phyloP scores from a whole-genome alignment of 139 green algal species.

The Chlamydomonas schloesseri region DNA sequence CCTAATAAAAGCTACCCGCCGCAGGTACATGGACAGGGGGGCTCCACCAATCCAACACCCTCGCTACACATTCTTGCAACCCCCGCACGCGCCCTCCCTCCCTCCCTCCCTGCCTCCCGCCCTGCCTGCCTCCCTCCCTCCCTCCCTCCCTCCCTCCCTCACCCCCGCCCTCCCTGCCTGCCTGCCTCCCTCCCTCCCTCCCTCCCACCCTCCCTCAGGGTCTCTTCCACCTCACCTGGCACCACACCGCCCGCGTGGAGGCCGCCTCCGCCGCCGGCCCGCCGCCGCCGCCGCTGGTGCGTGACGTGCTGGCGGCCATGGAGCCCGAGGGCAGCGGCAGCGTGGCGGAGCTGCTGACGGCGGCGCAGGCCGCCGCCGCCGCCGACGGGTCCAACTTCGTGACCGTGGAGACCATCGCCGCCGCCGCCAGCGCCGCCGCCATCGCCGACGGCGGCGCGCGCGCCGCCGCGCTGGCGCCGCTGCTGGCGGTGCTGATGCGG shows the following conservation, averaged over 20 bases:
- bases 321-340: conserved; percentile 22
- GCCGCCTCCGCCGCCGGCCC: conserved; percentile 25
- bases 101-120: no score
- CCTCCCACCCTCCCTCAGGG: neutral
- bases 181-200: neutral
- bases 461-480: conserved; percentile 13
- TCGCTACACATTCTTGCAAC: no score
- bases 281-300: conserved; percentile 17
- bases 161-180: neutral
- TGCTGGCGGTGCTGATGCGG: neutral
- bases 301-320: conserved; percentile 35
- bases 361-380: neutral
- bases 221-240: conserved; percentile 39
- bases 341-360: neutral
- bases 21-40: no score
- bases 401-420: neutral
- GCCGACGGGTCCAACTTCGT: neutral
- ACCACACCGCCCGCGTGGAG: conserved; percentile 27
- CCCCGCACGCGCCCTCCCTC: no score
- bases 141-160: neutral
- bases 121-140: neutral
- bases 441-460: neutral
- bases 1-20: no score
- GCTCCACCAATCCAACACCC: no score
- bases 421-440: neutral